These are phyloP conservation scores for Solanum pimpinellifolium DNA, from an alignment of 257 asterid genomes.

Conservation along the genomic window DNA sequence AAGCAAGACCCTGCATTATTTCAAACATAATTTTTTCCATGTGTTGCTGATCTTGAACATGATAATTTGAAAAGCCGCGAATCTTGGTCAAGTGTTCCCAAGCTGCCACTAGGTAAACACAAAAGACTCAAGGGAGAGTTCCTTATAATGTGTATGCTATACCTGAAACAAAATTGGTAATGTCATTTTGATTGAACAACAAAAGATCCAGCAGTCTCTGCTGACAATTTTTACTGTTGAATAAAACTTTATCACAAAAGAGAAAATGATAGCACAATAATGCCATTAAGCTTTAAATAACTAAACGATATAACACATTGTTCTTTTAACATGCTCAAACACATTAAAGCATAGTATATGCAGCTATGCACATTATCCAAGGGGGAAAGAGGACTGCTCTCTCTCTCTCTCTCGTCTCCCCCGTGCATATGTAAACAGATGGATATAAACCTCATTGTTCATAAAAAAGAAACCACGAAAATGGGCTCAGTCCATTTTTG, in stretches of 20 bases:
- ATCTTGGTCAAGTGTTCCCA: background rate
- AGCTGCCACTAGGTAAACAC: background rate
- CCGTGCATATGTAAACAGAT: background rate
- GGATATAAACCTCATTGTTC: background rate
- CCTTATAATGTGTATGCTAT: background rate
- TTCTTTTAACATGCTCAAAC: background rate
- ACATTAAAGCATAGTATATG: background rate
- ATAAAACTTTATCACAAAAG: background rate
- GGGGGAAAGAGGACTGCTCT: background rate
- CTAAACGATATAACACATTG: background rate
- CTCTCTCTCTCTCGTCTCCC: background rate
- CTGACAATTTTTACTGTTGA: background rate
- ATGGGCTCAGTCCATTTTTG: background rate
- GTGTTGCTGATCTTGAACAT: background rate
- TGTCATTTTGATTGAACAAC: background rate
- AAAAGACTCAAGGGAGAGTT: background rate
- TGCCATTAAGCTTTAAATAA: background rate
- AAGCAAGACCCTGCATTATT: constrained; percentile 12
- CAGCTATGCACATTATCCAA: background rate
- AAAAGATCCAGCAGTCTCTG: background rate
- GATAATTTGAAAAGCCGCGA: background rate
- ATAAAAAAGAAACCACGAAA: background rate
- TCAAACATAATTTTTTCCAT: background rate
- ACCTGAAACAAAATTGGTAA: constrained; percentile 1
- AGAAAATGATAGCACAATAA: background rate